Conservation (phyloP, 768 basidiomycete species). For the Collybia nuda region DNA sequence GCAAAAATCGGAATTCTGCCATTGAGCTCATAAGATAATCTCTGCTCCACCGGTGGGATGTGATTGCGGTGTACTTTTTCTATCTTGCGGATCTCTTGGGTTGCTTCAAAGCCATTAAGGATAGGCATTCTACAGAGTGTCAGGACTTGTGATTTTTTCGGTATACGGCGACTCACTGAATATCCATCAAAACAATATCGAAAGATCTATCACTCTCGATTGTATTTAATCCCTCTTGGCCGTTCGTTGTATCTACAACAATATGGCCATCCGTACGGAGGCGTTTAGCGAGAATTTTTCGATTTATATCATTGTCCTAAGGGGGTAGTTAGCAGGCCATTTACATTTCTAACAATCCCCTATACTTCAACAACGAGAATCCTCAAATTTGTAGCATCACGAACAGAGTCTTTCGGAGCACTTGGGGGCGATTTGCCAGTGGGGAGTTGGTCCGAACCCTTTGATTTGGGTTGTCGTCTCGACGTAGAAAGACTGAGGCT, state of each 20-base stretch:
- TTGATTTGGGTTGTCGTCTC: slow-evolving; percentile 4
- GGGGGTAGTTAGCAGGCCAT: not conserved
- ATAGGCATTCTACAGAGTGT: slow-evolving; percentile 66
- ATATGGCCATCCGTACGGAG: slow-evolving; percentile 64
- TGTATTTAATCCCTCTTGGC: slow-evolving; percentile 70
- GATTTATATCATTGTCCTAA: slow-evolving; percentile 78
- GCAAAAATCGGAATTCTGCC: slow-evolving; percentile 79
- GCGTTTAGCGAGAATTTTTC: slow-evolving; percentile 66
- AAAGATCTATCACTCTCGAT: slow-evolving; percentile 58
- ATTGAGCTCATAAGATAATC: slow-evolving; percentile 49
- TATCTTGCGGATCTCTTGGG: slow-evolving; percentile 60
- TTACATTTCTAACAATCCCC: slow-evolving; percentile 5
- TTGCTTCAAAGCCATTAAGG: slow-evolving; percentile 71
- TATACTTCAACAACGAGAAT: slow-evolving; percentile 71
- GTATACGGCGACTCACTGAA: slow-evolving; percentile 51
- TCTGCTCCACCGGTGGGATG: slow-evolving; percentile 13
- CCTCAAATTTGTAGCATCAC: slow-evolving; percentile 27
- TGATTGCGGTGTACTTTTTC: slow-evolving; percentile 34
- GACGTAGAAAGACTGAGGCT: slow-evolving; percentile 13
- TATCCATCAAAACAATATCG: slow-evolving; percentile 81
- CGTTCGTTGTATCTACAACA: slow-evolving; percentile 68
- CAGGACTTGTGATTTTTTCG: not conserved
- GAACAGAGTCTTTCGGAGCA: not conserved
- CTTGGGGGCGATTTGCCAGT: not conserved
- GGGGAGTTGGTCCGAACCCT: not conserved